Percentiles rank a stretch among this genome's conserved stretches.
phyloP scores from a whole-genome alignment of 805 yeast species.

The Phaffomyces thermotolerans region DNA sequence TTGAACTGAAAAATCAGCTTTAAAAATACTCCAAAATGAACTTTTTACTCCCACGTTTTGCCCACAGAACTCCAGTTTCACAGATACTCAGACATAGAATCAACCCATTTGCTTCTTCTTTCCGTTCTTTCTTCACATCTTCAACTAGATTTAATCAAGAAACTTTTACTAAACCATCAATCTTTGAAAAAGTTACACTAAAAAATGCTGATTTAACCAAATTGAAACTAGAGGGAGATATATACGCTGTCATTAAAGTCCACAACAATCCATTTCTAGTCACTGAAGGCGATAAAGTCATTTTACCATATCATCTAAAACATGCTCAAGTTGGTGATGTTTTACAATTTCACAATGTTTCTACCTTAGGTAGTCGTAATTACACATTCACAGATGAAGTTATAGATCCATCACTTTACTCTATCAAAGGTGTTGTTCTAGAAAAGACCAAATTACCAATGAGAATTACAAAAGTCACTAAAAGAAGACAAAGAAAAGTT shows the following conservation, averaged over 20 bases:
- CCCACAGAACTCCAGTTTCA: background rate
- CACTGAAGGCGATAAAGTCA: constrained; percentile 82
- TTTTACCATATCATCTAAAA: constrained; percentile 71
- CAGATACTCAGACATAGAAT: background rate
- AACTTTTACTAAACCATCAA: background rate
- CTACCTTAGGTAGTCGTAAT: constrained; percentile 79
- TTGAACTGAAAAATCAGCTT: background rate
- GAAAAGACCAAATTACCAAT: constrained; percentile 81
- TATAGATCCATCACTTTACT: constrained; percentile 45
- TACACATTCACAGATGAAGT: constrained; percentile 57
- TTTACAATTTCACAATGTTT: constrained; percentile 66
- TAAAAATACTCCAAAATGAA: background rate
- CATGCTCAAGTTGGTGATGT: constrained; percentile 78
- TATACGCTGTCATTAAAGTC: constrained; percentile 77
- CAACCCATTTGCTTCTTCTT: background rate
- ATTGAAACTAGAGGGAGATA: constrained; percentile 55
- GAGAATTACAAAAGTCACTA: constrained; percentile 64
- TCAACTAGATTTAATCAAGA: constrained; percentile 1
- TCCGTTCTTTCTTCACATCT: constrained; percentile 1
- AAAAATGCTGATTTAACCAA: constrained; percentile 41
- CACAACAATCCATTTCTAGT: constrained; percentile 84
- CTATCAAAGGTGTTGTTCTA: constrained; percentile 69
- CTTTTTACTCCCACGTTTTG: constrained; percentile 4
- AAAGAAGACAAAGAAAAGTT: constrained; percentile 72
- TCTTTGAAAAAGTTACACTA: constrained; percentile 2